Conservation (phyloP, 2,329 filamentous ascomycete genomes). For the Clarireedia paspali region DNA sequence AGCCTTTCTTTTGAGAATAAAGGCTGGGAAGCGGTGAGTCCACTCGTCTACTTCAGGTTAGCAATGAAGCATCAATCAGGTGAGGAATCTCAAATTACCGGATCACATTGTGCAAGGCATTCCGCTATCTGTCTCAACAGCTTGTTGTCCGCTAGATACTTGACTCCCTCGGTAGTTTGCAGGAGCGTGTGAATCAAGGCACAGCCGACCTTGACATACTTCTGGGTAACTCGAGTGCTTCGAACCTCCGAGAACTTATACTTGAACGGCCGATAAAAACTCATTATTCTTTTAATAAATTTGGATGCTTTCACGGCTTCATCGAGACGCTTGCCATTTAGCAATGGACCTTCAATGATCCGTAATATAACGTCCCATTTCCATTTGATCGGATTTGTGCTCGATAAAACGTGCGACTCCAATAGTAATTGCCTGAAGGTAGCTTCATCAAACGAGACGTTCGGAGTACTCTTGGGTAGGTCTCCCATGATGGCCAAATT, state of each 20-base stretch:
- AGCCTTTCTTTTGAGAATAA: slow-evolving; percentile 84
- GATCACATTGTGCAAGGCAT: slow-evolving; percentile 90
- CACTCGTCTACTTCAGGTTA: slow-evolving; percentile 47
- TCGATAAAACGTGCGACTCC: slow-evolving; percentile 80
- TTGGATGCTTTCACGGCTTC: slow-evolving; percentile 93
- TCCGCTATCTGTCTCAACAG: slow-evolving; percentile 89
- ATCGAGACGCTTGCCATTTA: slow-evolving; percentile 84
- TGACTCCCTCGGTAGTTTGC: slow-evolving; percentile 76
- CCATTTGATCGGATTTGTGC: slow-evolving; percentile 91
- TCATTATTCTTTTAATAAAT: slow-evolving; percentile 89
- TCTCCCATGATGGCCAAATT: slow-evolving; percentile 48
- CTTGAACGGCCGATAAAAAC: slow-evolving; percentile 95
- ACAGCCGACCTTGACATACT: slow-evolving; percentile 86
- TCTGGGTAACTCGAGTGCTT: slow-evolving; percentile 87
- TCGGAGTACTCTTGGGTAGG: slow-evolving; percentile 43
- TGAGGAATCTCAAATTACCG: slow-evolving; percentile 42
- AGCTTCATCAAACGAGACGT: slow-evolving; percentile 49
- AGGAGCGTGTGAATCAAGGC: slow-evolving; percentile 79
- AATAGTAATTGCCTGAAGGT: slow-evolving; percentile 58
- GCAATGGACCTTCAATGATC: slow-evolving; percentile 86
- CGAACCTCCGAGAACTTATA: slow-evolving; percentile 86
- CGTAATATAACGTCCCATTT: slow-evolving; percentile 91
- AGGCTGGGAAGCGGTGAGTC: slow-evolving; percentile 72
- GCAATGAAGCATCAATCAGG: neutral
- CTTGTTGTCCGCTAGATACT: slow-evolving; percentile 86